Conservation (phyloP, 2,329 filamentous ascomycete species). For the Aspergillus pseudoglaucus region DNA sequence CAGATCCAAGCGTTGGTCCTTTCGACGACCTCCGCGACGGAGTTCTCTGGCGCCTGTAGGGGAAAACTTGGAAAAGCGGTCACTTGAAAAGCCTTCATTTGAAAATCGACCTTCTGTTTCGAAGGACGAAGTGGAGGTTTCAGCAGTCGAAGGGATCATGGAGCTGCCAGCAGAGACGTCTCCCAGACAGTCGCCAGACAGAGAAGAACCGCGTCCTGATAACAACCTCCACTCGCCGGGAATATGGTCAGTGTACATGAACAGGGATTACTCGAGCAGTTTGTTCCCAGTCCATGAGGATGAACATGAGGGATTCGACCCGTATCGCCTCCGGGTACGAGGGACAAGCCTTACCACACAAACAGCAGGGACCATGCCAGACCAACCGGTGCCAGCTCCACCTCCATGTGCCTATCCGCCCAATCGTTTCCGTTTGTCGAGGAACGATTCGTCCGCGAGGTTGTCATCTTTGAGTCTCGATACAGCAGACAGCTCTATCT, state of each 20-base stretch:
- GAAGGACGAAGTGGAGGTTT: constrained; percentile 26
- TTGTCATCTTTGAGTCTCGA: constrained; percentile 32
- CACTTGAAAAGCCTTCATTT: constrained; percentile 3
- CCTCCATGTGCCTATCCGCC: constrained; percentile 21
- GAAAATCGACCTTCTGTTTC: constrained; percentile 10
- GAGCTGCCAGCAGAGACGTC: constrained; percentile 32
- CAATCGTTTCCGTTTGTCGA: constrained; percentile 27
- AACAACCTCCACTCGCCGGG: constrained; percentile 22
- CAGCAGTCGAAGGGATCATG: constrained; percentile 29
- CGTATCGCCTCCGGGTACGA: constrained; percentile 18
- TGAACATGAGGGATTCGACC: constrained; percentile 17
- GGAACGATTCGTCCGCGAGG: constrained; percentile 29
- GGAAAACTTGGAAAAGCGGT: constrained; percentile 18
- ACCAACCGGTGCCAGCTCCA: constrained; percentile 32
- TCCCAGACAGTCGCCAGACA: constrained; percentile 30
- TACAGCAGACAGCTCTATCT: constrained; percentile 33
- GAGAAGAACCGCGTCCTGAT: constrained; percentile 16
- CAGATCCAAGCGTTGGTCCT: constrained; percentile 25
- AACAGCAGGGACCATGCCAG: constrained; percentile 27
- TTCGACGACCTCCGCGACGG: constrained; percentile 17
- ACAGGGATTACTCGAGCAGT: constrained; percentile 15
- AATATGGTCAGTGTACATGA: constrained; percentile 24
- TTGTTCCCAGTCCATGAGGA: constrained; percentile 19
- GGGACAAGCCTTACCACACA: constrained; percentile 29
- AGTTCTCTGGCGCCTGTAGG: constrained; percentile 28